A percentile compares a stretch with the other conserved stretches of the same genome.
phyloP scores from a whole-genome alignment of 495 filamentous ascomycete species.

The Aspergillus heteromorphus region DNA sequence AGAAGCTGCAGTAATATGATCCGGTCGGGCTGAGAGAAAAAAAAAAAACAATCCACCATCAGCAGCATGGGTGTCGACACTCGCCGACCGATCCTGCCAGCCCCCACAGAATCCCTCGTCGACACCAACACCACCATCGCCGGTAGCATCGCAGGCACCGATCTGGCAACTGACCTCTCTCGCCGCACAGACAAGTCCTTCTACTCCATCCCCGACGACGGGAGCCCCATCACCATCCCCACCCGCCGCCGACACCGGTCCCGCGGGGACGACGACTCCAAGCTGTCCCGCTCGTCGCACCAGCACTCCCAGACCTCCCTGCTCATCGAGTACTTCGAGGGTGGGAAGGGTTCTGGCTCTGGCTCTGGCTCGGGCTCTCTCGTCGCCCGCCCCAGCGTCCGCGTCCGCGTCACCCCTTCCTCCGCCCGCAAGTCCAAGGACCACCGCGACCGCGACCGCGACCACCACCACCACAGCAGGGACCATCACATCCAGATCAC shows the following conservation, averaged over 20 bases:
- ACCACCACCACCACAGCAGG: too few relatives aligned
- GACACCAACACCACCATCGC: too few relatives aligned
- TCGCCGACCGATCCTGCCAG: constrained; percentile 65
- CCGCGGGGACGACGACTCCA: constrained; percentile 49
- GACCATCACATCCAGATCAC: constrained; percentile 81
- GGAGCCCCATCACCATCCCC: constrained; percentile 81
- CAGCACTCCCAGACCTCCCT: constrained; percentile 82
- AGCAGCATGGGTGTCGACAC: constrained; percentile 67
- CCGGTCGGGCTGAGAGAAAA: constrained; percentile 30
- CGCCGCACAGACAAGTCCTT: constrained; percentile 74
- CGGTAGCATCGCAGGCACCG: constrained; percentile 58
- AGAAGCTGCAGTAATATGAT: constrained; percentile 39
- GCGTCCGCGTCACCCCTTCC: constrained; percentile 90
- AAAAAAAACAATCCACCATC: constrained; percentile 11
- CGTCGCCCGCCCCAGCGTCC: constrained; percentile 77
- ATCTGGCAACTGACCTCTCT: constrained; percentile 73
- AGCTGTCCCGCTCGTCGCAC: constrained; percentile 43
- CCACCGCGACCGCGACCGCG: too few relatives aligned
- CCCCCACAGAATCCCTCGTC: constrained; percentile 73
- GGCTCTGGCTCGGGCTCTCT: too few relatives aligned
- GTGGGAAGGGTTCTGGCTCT: constrained; percentile 64
- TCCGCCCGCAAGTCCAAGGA: constrained; percentile 49
- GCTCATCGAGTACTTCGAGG: constrained; percentile 97
- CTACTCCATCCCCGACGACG: constrained; percentile 94
- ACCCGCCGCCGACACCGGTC: constrained; percentile 58